Conservation (phyloP, 108 stramenopile genomes). For the Aurantiochytrium sp. region DNA sequence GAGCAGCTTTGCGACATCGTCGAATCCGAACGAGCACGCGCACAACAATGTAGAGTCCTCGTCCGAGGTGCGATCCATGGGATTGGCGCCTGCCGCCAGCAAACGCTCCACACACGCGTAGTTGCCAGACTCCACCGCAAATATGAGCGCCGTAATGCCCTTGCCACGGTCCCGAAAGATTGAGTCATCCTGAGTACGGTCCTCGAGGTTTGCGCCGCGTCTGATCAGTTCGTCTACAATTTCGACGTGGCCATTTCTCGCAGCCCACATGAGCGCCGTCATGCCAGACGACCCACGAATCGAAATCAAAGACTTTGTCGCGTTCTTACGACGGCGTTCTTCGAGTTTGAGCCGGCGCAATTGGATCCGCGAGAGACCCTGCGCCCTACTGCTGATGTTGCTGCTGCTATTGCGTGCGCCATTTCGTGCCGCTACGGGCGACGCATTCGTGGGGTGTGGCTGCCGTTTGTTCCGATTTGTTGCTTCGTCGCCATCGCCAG, state of each 20-base stretch:
- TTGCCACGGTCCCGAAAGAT: neutral
- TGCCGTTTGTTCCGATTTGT: no score
- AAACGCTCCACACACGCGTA: neutral
- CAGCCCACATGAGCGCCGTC: constrained; percentile 8
- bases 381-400: no score
- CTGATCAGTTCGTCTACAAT: neutral
- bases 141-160: neutral
- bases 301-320: neutral
- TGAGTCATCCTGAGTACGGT: no score
- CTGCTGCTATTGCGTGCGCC: no score
- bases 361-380: no score
- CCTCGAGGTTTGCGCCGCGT: neutral
- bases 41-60: neutral
- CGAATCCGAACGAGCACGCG: neutral
- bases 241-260: neutral
- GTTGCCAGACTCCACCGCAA: neutral
- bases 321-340: no score
- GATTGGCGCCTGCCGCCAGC: neutral
- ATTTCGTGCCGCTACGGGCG: no score
- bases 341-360: no score
- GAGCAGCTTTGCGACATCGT: neutral
- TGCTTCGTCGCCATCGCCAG: no score
- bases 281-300: neutral
- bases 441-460: no score
- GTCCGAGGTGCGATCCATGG: neutral